phyloP scores from a whole-genome alignment of 306 rosid species.

The Canavalia ensiformis region DNA sequence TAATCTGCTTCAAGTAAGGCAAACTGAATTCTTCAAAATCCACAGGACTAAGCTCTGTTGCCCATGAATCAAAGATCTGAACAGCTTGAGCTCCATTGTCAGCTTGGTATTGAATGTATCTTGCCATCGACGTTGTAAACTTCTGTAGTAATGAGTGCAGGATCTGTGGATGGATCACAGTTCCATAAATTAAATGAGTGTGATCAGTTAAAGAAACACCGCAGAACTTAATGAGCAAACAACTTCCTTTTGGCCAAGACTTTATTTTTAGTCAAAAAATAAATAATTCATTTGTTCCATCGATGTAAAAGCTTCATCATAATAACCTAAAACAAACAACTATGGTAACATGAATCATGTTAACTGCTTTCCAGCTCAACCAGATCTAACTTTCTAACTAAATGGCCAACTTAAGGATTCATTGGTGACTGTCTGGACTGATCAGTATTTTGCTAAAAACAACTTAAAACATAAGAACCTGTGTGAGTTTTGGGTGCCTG shows the following conservation, averaged over 20 bases:
- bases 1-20: slow-evolving; percentile 94
- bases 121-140: slow-evolving; percentile 87
- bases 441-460: slow-evolving; percentile 13
- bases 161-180: slow-evolving; percentile 61
- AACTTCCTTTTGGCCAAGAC: background rate
- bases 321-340: background rate
- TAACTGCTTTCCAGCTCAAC: slow-evolving; percentile 16
- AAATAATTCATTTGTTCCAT: slow-evolving; percentile 12
- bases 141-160: slow-evolving; percentile 87
- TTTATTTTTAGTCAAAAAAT: slow-evolving; percentile 22
- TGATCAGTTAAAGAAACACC: background rate
- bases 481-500: background rate
- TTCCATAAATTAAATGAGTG: slow-evolving; percentile 32
- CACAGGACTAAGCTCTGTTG: slow-evolving; percentile 91
- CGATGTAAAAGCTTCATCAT: background rate
- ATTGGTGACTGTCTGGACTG: too few relatives aligned
- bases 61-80: slow-evolving; percentile 97
- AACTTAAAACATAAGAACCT: slow-evolving; percentile 27
- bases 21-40: slow-evolving; percentile 97
- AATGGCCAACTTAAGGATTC: background rate
- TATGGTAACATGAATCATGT: background rate
- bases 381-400: slow-evolving; percentile 3
- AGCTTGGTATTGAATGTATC: slow-evolving; percentile 90
- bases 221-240: slow-evolving; percentile 4
- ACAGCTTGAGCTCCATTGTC: slow-evolving; percentile 97